Conservation (phyloP, 768 basidiomycete species). For the Aureoboletus auriporus region DNA sequence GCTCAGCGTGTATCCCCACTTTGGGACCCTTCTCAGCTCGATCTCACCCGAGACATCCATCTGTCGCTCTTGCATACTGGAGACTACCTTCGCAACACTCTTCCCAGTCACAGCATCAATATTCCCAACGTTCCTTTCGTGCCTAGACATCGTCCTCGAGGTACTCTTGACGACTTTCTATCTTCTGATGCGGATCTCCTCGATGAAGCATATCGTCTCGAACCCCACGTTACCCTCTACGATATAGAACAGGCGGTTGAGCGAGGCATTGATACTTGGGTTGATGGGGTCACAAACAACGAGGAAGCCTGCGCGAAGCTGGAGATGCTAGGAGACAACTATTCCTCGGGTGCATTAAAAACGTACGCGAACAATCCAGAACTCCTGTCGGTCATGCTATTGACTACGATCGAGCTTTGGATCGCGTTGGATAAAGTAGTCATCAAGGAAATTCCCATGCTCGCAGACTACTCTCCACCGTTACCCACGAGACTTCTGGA, state of each 20-base stretch:
- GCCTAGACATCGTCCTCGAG: constrained; percentile 6
- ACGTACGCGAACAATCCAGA: constrained; percentile 36
- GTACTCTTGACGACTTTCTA: constrained; percentile 16
- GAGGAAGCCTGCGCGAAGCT: constrained; percentile 25
- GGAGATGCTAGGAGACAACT: constrained; percentile 22
- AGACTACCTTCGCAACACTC: constrained; percentile 23
- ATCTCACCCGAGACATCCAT: constrained; percentile 28
- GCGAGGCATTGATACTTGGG: constrained; percentile 32
- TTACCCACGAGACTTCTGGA: constrained; percentile 37
- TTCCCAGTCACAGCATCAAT: background rate
- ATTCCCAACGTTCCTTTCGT: constrained; percentile 4
- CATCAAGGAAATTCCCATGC: constrained; percentile 33
- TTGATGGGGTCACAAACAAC: constrained; percentile 14
- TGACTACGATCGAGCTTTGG: constrained; percentile 47
- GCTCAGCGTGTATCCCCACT: constrained; percentile 19
- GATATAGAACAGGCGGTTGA: constrained; percentile 37
- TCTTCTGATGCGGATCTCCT: constrained; percentile 12
- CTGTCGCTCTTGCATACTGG: constrained; percentile 31
- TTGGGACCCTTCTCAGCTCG: constrained; percentile 29
- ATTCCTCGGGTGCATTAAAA: constrained; percentile 23
- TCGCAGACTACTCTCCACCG: constrained; percentile 44
- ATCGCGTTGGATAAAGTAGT: constrained; percentile 39
- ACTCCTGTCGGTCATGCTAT: constrained; percentile 35
- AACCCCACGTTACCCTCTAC: constrained; percentile 22
- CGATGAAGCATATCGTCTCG: constrained; percentile 2